Conservation (phyloP, 1,139 yeast species). For the Lodderomyces orthopsilosis region DNA sequence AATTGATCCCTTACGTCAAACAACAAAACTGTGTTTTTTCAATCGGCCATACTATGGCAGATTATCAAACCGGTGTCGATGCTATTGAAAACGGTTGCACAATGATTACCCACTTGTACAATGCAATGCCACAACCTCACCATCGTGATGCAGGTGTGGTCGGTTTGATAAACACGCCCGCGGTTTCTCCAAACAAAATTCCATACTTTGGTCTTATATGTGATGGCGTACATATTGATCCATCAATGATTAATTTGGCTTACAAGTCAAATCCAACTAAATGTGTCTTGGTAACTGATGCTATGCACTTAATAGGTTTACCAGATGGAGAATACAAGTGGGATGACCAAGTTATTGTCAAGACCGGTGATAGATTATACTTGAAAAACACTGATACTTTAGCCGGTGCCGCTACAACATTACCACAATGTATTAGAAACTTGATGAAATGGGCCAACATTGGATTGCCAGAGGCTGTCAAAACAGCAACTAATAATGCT, state of each 20-base stretch:
- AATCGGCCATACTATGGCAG: slow-evolving; percentile 57
- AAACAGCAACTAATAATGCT: slow-evolving; percentile 58
- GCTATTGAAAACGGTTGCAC: slow-evolving; percentile 55
- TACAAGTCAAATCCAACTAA: slow-evolving; percentile 54
- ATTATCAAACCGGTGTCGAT: slow-evolving; percentile 45
- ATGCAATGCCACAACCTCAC: slow-evolving; percentile 69
- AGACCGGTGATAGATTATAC: slow-evolving; percentile 47
- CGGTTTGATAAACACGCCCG: slow-evolving; percentile 50
- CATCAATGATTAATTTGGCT: slow-evolving; percentile 53
- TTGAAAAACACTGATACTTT: slow-evolving; percentile 58
- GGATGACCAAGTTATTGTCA: slow-evolving; percentile 49
- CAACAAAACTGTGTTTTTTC: slow-evolving; percentile 42
- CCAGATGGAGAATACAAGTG: slow-evolving; percentile 51
- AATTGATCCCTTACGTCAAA: slow-evolving; percentile 42
- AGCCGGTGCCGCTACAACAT: slow-evolving; percentile 63
- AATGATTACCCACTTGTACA: slow-evolving; percentile 63
- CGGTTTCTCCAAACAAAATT: slow-evolving; percentile 19
- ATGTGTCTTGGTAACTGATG: slow-evolving; percentile 61
- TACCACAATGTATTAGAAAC: slow-evolving; percentile 54
- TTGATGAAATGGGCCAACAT: slow-evolving; percentile 52
- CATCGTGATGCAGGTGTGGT: slow-evolving; percentile 61
- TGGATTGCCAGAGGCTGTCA: slow-evolving; percentile 52
- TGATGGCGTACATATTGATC: slow-evolving; percentile 65
- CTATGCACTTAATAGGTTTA: slow-evolving; percentile 55
- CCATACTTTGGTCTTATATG: slow-evolving; percentile 61